Evolutionary conservation across 306 rosid species (phyloP), one percentile per base, ranked within the genome.

Genomic region (Alnus rubra): DNA sequence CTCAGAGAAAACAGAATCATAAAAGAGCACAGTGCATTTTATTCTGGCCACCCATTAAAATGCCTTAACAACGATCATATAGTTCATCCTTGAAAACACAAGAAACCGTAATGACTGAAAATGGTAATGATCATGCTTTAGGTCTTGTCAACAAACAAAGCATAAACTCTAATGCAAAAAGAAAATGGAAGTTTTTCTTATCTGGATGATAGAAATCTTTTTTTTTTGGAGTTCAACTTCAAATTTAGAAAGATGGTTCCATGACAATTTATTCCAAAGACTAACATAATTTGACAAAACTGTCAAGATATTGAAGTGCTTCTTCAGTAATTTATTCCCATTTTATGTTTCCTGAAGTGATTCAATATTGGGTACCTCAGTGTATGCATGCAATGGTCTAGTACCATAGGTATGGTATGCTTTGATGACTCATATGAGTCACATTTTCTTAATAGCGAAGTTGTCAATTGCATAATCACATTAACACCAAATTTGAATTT

Each of bases 71-170:
- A 67, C 16, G 39, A 8, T 9, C 13, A 18, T 39, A 18, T 3
- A 31, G 42, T 31, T 62, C 69, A 62, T 62, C n/a, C 18, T 4
- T 28, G 39, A 12, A 58, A 62, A 62, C 4, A 12, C n/a, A 31
- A 31, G 8, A 62, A 33, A 31, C 69, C n/a, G 10, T 31, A 7
- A 30, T 31, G 44, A 63, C 44, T 15, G 14, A 63, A 31, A 33
- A 33, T 63, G 69, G 69, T 31, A 63, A 59, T 19, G 42, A 13
- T 63, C 69, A 33, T 63, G 45, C 69, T 12, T 63, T 63, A 63
- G n/a, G 19, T 35, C 16, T 4, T 33, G 30, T 47, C 58, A 44
- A 67, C 45, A 49, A 60, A 13, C 7, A 33, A 7, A 8, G 63
- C 30, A 56, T 6, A 56, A 56, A 56, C 31, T 49, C 63, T 56